Conservation (phyloP, 176 grass and related monocot genomes). For the Bonia amplexicaulis region DNA sequence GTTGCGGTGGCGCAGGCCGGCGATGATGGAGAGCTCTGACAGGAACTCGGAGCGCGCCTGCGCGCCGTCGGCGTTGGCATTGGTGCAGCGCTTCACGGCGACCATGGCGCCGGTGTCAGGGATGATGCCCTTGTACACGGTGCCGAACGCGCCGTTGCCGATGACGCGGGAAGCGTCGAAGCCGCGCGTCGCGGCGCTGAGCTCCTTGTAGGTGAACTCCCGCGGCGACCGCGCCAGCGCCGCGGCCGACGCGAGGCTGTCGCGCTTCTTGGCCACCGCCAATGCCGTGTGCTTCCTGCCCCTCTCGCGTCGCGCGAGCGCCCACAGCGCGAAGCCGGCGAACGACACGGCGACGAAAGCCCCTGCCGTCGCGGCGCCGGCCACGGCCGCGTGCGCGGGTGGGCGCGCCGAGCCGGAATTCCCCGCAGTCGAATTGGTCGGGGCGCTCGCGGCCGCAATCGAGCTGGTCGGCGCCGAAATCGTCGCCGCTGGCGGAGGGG, state of each 20-base stretch:
- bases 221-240: constrained; percentile 60
- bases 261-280: constrained; percentile 32
- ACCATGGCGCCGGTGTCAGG: constrained; percentile 91
- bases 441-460: constrained; percentile 22
- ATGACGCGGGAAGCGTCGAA: constrained; percentile 79
- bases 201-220: constrained; percentile 85
- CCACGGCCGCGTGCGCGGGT: constrained; percentile 53
- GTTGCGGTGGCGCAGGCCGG: constrained; percentile 89
- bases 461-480: constrained; percentile 25
- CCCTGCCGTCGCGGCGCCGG: constrained; percentile 68
- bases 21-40: constrained; percentile 94
- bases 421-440: not conserved
- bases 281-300: constrained; percentile 13
- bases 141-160: constrained; percentile 93
- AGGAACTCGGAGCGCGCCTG: constrained; percentile 81
- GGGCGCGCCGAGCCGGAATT: constrained; percentile 13
- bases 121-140: constrained; percentile 93
- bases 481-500: not conserved
- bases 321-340: constrained; percentile 72
- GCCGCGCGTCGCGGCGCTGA: constrained; percentile 50
- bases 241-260: constrained; percentile 49
- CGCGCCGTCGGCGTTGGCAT: constrained; percentile 8
- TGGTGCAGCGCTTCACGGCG: constrained; percentile 85
- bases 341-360: constrained; percentile 60
- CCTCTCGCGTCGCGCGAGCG: constrained; percentile 33